Evolutionary conservation across 352 stramenopile genomes (phyloP).

Genomic region (Phytophthora boehmeriae): DNA sequence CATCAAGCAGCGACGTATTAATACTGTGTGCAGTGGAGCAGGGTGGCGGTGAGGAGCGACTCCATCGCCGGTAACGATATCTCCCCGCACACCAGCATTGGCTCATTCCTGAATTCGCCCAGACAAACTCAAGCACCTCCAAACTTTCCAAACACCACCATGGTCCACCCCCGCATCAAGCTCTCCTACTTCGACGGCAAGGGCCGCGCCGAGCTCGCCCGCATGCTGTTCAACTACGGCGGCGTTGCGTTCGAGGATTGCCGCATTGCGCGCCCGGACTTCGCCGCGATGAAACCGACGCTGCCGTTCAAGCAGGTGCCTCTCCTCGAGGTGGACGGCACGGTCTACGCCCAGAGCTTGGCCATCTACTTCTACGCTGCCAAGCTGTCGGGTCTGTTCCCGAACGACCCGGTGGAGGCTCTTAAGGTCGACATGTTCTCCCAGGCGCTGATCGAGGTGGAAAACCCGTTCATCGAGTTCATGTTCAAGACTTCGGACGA

Average conservation of each 20-base stretch:
- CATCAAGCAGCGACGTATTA: no score
- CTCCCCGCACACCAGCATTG: background rate
- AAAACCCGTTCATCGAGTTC: slow-evolving; percentile 24
- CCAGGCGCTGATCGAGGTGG: slow-evolving; percentile 23
- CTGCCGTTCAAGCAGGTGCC: slow-evolving; percentile 50
- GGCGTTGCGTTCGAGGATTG: slow-evolving; percentile 43
- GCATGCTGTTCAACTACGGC: slow-evolving; percentile 53
- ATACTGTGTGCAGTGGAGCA: no score
- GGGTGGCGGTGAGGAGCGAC: no score
- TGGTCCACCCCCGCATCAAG: slow-evolving; percentile 41
- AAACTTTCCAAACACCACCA: slow-evolving; percentile 13
- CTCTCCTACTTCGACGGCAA: no score
- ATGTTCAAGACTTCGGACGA: slow-evolving; percentile 42
- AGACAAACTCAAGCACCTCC: slow-evolving; percentile 1
- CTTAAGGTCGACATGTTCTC: slow-evolving; percentile 42
- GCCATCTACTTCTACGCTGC: no score
- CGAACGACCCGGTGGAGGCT: slow-evolving; percentile 26
- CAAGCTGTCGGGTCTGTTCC: no score
- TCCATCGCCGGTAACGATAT: slow-evolving; percentile 13
- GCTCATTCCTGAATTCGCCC: slow-evolving; percentile 26
- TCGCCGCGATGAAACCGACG: slow-evolving; percentile 40
- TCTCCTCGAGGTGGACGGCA: slow-evolving; percentile 37
- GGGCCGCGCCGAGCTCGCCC: no score
- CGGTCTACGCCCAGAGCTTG: no score
- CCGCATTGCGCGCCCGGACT: slow-evolving; percentile 31